These are phyloP conservation scores for Yamadazyma sp. DNA, from an alignment of 805 yeast species.

Conservation along the genomic window DNA sequence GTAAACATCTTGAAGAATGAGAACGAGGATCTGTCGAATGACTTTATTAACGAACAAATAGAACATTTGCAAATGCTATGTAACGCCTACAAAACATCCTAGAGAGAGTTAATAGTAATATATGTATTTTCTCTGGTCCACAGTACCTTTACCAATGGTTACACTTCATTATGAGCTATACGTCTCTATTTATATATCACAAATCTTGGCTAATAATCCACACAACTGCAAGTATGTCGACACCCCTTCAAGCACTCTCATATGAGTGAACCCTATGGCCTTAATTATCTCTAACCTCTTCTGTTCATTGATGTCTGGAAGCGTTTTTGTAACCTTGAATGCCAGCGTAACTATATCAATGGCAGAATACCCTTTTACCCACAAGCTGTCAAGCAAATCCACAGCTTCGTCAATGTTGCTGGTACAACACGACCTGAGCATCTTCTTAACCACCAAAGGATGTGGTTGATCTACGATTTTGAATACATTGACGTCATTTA, in stretches of 20 bases:
- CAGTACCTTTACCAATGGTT: not conserved
- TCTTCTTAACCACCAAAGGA: constrained; percentile 74
- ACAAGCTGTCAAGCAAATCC: constrained; percentile 61
- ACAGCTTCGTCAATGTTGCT: constrained; percentile 63
- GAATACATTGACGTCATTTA: constrained; percentile 90
- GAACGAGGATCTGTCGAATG: constrained; percentile 21
- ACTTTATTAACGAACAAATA: constrained; percentile 35
- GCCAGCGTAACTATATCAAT: constrained; percentile 90
- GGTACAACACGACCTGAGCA: constrained; percentile 48
- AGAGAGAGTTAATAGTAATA: too few relatives aligned
- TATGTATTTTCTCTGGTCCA: too few relatives aligned
- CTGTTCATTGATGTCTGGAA: constrained; percentile 67
- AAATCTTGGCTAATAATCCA: constrained; percentile 69
- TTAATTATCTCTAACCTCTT: constrained; percentile 73
- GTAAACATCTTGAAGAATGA: constrained; percentile 53
- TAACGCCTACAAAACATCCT: constrained; percentile 38
- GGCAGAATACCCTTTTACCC: constrained; percentile 91
- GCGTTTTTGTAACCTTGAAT: constrained; percentile 80
- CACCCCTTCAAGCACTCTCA: constrained; percentile 93
- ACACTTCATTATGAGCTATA: too few relatives aligned
- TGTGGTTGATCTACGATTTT: constrained; percentile 96
- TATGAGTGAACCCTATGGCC: constrained; percentile 87
- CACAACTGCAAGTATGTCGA: constrained; percentile 82
- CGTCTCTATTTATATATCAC: constrained; percentile 24
- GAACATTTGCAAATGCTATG: constrained; percentile 40